phyloP scores from a whole-genome alignment of 768 basidiomycete species.

The Favolaschia claudopus region DNA sequence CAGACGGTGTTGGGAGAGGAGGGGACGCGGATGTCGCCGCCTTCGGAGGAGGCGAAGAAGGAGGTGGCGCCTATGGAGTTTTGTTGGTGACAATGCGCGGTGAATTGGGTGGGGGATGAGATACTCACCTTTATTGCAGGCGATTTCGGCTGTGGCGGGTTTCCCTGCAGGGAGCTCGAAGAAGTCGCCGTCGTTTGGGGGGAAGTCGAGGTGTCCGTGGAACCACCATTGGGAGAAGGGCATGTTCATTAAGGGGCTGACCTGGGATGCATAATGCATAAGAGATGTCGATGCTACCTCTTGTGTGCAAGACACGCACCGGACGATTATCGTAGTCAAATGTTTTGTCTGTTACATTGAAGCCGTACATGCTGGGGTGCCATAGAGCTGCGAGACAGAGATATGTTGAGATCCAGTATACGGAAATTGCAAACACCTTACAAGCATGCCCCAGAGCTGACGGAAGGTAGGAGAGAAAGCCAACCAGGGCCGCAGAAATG shows the following conservation, averaged over 20 bases:
- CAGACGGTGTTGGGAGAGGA: slow-evolving; percentile 60
- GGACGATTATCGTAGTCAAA: slow-evolving; percentile 73
- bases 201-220: slow-evolving; percentile 64
- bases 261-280: neutral
- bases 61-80: slow-evolving; percentile 68
- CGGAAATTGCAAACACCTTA: neutral
- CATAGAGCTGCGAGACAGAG: slow-evolving; percentile 47
- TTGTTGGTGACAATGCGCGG: too few species aligned
- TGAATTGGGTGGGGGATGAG: too few species aligned
- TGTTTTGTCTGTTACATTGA: slow-evolving; percentile 65
- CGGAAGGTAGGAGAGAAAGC: neutral
- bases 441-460: slow-evolving; percentile 15
- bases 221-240: slow-evolving; percentile 72
- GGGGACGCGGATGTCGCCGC: slow-evolving; percentile 58
- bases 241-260: slow-evolving; percentile 48
- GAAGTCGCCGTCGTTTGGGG: slow-evolving; percentile 63
- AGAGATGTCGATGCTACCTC: too few species aligned
- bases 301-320: too few species aligned
- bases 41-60: slow-evolving; percentile 58
- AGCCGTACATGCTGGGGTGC: slow-evolving; percentile 70
- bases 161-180: slow-evolving; percentile 69
- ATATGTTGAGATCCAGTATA: neutral
- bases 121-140: slow-evolving; percentile 68
- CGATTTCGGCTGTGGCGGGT: slow-evolving; percentile 59
- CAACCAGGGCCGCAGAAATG: slow-evolving; percentile 16